Evolutionary conservation across 257 asterid genomes (phyloP).

Genomic region (Solanum bulbocastanum): DNA sequence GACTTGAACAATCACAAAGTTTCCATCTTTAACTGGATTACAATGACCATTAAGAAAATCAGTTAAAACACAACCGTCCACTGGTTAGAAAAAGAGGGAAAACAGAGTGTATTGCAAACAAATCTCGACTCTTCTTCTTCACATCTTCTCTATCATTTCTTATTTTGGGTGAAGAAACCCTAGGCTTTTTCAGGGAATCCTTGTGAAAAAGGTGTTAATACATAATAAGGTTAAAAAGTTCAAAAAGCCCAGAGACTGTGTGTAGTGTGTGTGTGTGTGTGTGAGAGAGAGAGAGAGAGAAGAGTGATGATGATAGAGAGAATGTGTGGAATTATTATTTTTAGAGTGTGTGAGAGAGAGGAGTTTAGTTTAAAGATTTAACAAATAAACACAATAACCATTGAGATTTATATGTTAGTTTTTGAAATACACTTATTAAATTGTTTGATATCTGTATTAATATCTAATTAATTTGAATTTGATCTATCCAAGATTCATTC

Average conservation of each 20-base stretch:
- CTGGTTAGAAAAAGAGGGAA: background rate
- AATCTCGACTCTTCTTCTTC: background rate
- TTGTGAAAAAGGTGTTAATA: constrained; percentile 27
- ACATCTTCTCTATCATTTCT: background rate
- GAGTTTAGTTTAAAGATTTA: background rate
- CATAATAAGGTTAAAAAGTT: constrained; percentile 11
- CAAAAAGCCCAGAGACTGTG: constrained; percentile 15
- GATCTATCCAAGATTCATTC: too few relatives aligned
- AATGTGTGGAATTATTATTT: background rate
- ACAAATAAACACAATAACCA: background rate
- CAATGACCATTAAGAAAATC: background rate
- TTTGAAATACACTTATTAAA: too few relatives aligned
- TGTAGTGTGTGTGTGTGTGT: constrained; percentile 1
- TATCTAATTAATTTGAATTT: too few relatives aligned
- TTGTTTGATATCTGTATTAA: too few relatives aligned
- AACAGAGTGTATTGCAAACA: background rate
- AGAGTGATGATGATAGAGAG: background rate
- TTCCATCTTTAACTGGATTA: background rate
- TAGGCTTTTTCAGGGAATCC: constrained; percentile 45
- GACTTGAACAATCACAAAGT: constrained; percentile 21
- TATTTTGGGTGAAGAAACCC: constrained; percentile 2
- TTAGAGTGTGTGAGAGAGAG: constrained; percentile 5
- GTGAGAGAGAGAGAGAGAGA: constrained; percentile 8
- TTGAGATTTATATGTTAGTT: background rate
- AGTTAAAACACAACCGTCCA: background rate